phyloP scores from a whole-genome alignment of 2,329 filamentous ascomycete genomes.

The Cladobotryum protrusum region DNA sequence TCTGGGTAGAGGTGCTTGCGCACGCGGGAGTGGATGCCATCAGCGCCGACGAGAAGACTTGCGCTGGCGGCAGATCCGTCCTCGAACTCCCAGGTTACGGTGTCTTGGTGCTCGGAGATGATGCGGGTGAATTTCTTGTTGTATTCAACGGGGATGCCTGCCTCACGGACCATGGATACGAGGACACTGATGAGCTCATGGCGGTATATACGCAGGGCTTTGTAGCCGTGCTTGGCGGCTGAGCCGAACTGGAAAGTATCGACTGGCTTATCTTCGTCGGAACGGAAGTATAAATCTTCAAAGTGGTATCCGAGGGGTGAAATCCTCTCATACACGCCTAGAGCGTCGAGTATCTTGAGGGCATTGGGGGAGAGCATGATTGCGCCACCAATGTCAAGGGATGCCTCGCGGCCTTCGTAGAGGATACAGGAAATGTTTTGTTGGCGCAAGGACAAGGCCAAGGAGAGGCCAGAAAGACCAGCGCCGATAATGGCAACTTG shows the following conservation, averaged over 20 bases:
- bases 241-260: constrained; percentile 44
- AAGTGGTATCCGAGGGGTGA: constrained; percentile 43
- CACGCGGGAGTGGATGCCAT: constrained; percentile 54
- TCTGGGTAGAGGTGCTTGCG: constrained; percentile 45
- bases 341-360: constrained; percentile 44
- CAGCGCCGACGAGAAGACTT: constrained; percentile 46
- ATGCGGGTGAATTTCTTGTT: constrained; percentile 42
- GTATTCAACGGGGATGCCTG: constrained; percentile 38
- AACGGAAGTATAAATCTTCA: constrained; percentile 41
- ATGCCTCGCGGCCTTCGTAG: constrained; percentile 43
- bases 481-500: constrained; percentile 27
- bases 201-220: constrained; percentile 49
- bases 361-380: constrained; percentile 56
- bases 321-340: constrained; percentile 43
- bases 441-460: constrained; percentile 49
- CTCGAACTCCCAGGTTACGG: constrained; percentile 41
- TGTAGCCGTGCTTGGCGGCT: constrained; percentile 43
- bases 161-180: constrained; percentile 31
- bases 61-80: constrained; percentile 37
- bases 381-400: constrained; percentile 45
- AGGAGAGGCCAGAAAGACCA: constrained; percentile 42
- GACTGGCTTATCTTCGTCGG: constrained; percentile 24
- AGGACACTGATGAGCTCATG: constrained; percentile 45
- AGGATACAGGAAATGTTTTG: constrained; percentile 43
- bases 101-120: constrained; percentile 30